Percentiles rank a stretch among this genome's conserved stretches.
Evolutionary conservation across 2,329 filamentous ascomycete species (phyloP).

Genomic region (Neurospora sp.): DNA sequence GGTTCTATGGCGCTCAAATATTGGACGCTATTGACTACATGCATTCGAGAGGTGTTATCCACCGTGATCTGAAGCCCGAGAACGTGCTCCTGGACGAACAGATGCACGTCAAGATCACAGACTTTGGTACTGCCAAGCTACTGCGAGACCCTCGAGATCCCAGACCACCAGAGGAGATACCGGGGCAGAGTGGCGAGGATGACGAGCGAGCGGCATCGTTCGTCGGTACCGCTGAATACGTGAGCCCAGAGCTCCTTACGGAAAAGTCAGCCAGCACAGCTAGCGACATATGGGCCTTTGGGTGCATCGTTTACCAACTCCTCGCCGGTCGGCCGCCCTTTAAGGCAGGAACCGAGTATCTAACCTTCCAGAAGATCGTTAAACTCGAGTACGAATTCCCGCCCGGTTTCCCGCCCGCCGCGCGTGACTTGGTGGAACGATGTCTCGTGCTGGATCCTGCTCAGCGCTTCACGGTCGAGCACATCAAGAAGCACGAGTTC

Average conservation of each 20-base stretch:
- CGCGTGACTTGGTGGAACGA: conserved; percentile 81
- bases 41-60: conserved; percentile 92
- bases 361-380: conserved; percentile 98
- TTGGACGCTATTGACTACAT: conserved; percentile 95
- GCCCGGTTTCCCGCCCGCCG: conserved; percentile 72
- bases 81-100: conserved; percentile 91
- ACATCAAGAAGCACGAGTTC: conserved; percentile 94
- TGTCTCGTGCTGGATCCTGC: conserved; percentile 82
- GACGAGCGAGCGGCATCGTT: conserved; percentile 76
- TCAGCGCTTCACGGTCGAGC: conserved; percentile 78
- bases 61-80: conserved; percentile 92
- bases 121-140: conserved; percentile 97
- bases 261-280: conserved; percentile 97
- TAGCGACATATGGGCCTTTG: conserved; percentile 96
- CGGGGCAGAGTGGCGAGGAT: conserved; percentile 36
- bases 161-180: conserved; percentile 32
- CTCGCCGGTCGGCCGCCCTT: conserved; percentile 94
- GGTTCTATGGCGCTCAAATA: conserved; percentile 93
- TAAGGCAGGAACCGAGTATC: conserved; percentile 90
- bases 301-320: conserved; percentile 94
- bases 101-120: conserved; percentile 97
- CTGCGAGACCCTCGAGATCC: conserved; percentile 49
- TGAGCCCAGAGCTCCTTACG: conserved; percentile 91
- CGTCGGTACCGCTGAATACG: conserved; percentile 95
- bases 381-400: conserved; percentile 91